A percentile compares a stretch with the other conserved stretches of the same genome.
phyloP scores from a whole-genome alignment of 768 basidiomycete species.

The Leccinum disarticulatum region DNA sequence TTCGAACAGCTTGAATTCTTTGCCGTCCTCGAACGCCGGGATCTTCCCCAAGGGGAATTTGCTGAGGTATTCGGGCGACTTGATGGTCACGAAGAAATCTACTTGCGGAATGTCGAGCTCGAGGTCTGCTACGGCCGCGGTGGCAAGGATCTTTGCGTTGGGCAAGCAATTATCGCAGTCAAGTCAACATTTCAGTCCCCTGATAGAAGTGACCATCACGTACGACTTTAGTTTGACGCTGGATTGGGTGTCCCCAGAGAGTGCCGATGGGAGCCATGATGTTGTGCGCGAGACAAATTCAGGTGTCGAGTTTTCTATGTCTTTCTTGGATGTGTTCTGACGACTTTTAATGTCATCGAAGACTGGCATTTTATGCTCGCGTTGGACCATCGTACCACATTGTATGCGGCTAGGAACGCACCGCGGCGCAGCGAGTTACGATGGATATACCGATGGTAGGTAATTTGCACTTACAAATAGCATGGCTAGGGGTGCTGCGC shows the following conservation, averaged over 20 bases:
- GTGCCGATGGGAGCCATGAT: slow-evolving; percentile 32
- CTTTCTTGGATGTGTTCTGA: neutral
- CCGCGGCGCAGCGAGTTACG: neutral
- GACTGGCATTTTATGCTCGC: slow-evolving; percentile 12
- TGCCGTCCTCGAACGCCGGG: slow-evolving; percentile 25
- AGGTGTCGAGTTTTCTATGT: neutral
- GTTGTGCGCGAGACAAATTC: neutral
- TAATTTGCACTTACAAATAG: neutral
- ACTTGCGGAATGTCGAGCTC: slow-evolving; percentile 26
- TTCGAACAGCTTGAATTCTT: slow-evolving; percentile 28
- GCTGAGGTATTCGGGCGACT: slow-evolving; percentile 26
- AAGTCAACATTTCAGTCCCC: neutral
- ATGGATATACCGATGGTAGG: neutral
- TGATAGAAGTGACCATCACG: slow-evolving; percentile 5
- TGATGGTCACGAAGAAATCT: slow-evolving; percentile 26
- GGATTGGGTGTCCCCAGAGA: slow-evolving; percentile 23
- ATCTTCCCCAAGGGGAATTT: slow-evolving; percentile 33
- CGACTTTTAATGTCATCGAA: neutral
- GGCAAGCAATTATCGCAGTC: neutral
- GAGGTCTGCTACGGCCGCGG: slow-evolving; percentile 24
- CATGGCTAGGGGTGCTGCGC: neutral
- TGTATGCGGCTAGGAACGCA: neutral
- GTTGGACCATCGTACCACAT: neutral
- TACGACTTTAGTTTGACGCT: slow-evolving; percentile 31
- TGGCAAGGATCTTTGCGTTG: slow-evolving; percentile 23